A percentile compares a stretch with the other conserved stretches of the same genome.
Evolutionary conservation across 768 basidiomycete genomes (phyloP).

Genomic region (Serendipita sp.): DNA sequence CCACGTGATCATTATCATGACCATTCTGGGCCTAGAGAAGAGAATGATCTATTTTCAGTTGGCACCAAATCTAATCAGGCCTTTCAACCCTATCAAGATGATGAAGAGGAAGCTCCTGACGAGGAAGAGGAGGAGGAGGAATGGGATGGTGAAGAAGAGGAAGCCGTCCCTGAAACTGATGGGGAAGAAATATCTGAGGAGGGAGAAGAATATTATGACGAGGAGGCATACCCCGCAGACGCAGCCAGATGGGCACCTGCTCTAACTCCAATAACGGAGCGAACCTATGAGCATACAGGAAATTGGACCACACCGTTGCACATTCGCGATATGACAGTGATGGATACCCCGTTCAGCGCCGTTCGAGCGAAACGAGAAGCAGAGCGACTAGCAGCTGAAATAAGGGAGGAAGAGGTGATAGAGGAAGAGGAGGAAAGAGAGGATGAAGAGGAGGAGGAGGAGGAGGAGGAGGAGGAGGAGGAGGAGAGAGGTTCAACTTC

Average conservation of each 20-base stretch:
- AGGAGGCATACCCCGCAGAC: constrained; percentile 36
- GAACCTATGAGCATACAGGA: constrained; percentile 67
- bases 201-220: constrained; percentile 15
- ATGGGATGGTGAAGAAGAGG: constrained; percentile 16
- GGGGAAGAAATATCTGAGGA: constrained; percentile 13
- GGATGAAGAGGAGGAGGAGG: constrained; percentile 15
- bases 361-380: constrained; percentile 36
- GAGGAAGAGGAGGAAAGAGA: constrained; percentile 11
- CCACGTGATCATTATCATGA: background rate
- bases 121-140: constrained; percentile 16
- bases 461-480: constrained; percentile 12
- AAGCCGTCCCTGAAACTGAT: constrained; percentile 7
- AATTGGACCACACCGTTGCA: constrained; percentile 9
- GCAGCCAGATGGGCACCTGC: constrained; percentile 60
- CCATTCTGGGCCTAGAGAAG: background rate
- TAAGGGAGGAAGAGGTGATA: constrained; percentile 11
- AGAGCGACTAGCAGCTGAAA: constrained; percentile 34
- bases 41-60: background rate
- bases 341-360: constrained; percentile 15
- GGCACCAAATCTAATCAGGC: background rate
- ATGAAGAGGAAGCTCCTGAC: constrained; percentile 14
- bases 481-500: constrained; percentile 5
- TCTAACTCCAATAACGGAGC: constrained; percentile 96
- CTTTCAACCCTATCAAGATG: constrained; percentile 11
- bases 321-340: constrained; percentile 13